Conservation (phyloP, 179 eudicot genomes). For the Silene noctiflora region DNA sequence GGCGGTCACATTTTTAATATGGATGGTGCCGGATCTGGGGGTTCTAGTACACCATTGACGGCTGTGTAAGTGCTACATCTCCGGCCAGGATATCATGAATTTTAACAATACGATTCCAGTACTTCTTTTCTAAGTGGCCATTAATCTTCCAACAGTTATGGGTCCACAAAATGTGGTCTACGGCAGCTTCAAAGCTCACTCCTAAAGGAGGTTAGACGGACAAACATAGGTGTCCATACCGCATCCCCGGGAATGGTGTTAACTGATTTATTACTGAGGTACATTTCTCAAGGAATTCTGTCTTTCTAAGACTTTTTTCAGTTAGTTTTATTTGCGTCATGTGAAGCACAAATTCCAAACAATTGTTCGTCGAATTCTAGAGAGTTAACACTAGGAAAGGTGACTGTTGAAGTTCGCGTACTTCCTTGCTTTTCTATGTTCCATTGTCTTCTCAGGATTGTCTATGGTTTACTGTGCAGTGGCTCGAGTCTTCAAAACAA, state of each 20-base stretch:
- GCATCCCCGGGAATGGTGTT: conserved; percentile 99
- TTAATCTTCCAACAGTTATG: conserved; percentile 50
- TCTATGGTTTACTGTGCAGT: conserved; percentile 43
- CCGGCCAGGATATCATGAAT: neutral
- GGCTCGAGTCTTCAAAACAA: conserved; percentile 87
- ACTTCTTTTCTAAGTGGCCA: neutral
- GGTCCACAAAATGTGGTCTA: conserved; percentile 93
- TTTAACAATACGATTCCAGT: neutral
- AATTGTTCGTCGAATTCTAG: no score
- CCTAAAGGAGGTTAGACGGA: conserved; percentile 65
- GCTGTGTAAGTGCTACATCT: conserved; percentile 71
- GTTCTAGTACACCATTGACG: conserved; percentile 96
- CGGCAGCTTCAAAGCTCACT: conserved; percentile 88
- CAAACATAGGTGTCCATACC: conserved; percentile 84
- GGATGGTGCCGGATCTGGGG: conserved; percentile 99
- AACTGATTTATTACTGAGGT: conserved; percentile 93
- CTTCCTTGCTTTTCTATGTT: neutral
- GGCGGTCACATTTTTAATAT: conserved; percentile 93
- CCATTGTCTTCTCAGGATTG: conserved; percentile 1
- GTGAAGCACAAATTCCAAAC: neutral
- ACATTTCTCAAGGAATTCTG: neutral
- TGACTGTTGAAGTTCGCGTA: neutral
- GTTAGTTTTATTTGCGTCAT: neutral
- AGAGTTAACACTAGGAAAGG: no score
- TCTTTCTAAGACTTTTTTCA: neutral